Percentiles rank a stretch among this genome's conserved stretches.
Evolutionary conservation across 2,329 filamentous ascomycete genomes (phyloP).

Genomic region (Aspergillus amoenus): DNA sequence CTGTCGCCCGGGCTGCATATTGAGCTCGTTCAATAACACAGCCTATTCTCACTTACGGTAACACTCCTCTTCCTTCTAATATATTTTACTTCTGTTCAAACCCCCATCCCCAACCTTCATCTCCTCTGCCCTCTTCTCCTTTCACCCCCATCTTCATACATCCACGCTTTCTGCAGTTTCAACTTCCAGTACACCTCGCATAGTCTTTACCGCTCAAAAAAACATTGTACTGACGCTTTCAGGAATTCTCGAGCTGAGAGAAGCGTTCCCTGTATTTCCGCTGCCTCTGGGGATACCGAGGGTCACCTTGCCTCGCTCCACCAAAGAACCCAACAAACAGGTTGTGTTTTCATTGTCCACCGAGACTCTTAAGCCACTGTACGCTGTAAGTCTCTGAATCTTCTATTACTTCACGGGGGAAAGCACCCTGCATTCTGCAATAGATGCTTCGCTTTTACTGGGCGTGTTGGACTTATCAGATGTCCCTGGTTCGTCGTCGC

Average conservation of each 20-base stretch:
- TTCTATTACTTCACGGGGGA: not conserved
- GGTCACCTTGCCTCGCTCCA: not conserved
- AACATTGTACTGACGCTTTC: not conserved
- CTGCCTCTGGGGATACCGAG: not conserved
- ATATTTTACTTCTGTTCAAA: not conserved
- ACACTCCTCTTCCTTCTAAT: not conserved
- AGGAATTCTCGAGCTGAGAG: not conserved
- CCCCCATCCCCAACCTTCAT: not conserved
- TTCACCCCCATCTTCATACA: not conserved
- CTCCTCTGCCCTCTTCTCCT: not conserved
- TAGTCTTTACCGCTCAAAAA: not conserved
- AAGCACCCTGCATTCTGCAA: not conserved
- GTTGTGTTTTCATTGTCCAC: not conserved
- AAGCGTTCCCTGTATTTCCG: not conserved
- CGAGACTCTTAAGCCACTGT: not conserved
- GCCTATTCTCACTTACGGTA: not conserved
- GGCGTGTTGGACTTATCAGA: not conserved
- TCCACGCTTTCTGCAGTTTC: not conserved
- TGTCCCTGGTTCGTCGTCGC: not conserved
- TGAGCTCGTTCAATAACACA: constrained; percentile 8
- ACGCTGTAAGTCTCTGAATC: not conserved
- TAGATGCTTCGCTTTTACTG: not conserved
- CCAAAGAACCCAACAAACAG: constrained; percentile 4
- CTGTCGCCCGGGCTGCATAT: constrained; percentile 4
- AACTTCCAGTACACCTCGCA: not conserved